These are phyloP conservation scores for Ophiostoma himal-ulmi DNA, from an alignment of 2,329 filamentous ascomycete species.

Conservation along the genomic window DNA sequence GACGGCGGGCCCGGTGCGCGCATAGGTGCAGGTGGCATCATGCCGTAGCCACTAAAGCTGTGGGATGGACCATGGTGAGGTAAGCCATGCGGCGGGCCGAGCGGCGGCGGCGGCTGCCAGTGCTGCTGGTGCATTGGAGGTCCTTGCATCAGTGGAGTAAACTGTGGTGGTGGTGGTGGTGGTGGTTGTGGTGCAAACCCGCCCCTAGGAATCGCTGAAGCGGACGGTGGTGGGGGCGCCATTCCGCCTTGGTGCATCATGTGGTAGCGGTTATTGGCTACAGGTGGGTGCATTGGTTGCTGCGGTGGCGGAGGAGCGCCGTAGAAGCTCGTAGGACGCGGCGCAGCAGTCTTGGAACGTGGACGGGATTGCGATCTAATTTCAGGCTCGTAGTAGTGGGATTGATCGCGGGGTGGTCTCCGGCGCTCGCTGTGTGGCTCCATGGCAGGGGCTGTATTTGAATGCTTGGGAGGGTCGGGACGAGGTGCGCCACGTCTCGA, in stretches of 20 bases:
- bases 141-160: background rate
- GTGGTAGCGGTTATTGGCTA: slow-evolving; percentile 35
- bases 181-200: slow-evolving; percentile 17
- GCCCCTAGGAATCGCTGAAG: background rate
- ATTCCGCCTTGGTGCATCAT: slow-evolving; percentile 27
- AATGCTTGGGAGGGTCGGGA: slow-evolving; percentile 32
- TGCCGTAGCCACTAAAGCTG: slow-evolving; percentile 11
- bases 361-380: slow-evolving; percentile 34
- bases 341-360: slow-evolving; percentile 35
- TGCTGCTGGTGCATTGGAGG: slow-evolving; percentile 11
- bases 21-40: slow-evolving; percentile 17
- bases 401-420: slow-evolving; percentile 35
- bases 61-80: slow-evolving; percentile 2
- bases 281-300: slow-evolving; percentile 32
- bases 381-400: slow-evolving; percentile 38
- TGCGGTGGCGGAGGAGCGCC: slow-evolving; percentile 26
- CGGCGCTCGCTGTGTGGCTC: slow-evolving; percentile 28
- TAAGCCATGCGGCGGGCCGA: background rate
- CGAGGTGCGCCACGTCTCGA: slow-evolving; percentile 29
- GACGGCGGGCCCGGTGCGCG: slow-evolving; percentile 1
- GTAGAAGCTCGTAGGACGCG: slow-evolving; percentile 37
- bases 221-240: slow-evolving; percentile 13
- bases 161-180: slow-evolving; percentile 18
- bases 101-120: slow-evolving; percentile 16
- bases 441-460: slow-evolving; percentile 35